phyloP scores from a whole-genome alignment of 2,329 filamentous ascomycete species.

The Sphaerostilbella broomeana region DNA sequence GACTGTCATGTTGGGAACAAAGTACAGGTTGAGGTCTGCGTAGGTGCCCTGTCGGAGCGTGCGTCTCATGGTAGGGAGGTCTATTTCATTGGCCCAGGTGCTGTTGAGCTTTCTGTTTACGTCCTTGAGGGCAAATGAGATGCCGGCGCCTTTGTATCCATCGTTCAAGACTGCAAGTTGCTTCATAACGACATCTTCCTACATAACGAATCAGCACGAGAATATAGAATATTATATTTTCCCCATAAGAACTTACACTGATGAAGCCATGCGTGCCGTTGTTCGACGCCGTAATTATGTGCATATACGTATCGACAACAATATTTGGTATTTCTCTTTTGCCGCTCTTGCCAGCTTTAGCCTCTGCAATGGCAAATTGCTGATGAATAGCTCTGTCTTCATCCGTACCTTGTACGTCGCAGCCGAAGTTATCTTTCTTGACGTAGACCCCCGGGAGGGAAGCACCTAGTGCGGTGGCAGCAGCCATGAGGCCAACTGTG shows the following conservation, averaged over 20 bases:
- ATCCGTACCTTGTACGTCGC: too few species aligned
- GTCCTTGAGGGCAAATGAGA: constrained; percentile 37
- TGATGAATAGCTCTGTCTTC: background rate
- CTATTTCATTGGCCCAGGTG: constrained; percentile 35
- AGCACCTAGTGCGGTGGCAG: too few species aligned
- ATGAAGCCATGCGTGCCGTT: background rate
- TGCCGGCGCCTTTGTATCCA: constrained; percentile 34
- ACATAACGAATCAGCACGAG: background rate
- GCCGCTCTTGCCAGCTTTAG: background rate
- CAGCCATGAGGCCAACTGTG: too few species aligned
- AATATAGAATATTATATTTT: background rate
- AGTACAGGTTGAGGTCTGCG: constrained; percentile 39
- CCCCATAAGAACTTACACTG: constrained; percentile 1
- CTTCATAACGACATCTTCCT: constrained; percentile 16
- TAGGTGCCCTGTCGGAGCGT: constrained; percentile 33
- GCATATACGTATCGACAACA: constrained; percentile 4
- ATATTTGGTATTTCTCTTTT: background rate
- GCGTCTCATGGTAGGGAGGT: constrained; percentile 31
- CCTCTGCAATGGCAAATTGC: constrained; percentile 3
- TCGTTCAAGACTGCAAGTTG: constrained; percentile 39
- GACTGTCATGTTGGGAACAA: constrained; percentile 24
- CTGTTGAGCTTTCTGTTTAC: constrained; percentile 38
- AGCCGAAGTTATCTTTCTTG: too few species aligned
- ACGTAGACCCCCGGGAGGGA: too few species aligned
- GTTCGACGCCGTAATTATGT: constrained; percentile 3